A percentile compares a stretch with the other conserved stretches of the same genome.
These are phyloP conservation scores for Lasiodiplodia gonubiensis DNA, from an alignment of 2,329 filamentous ascomycete species.

Conservation along the genomic window DNA sequence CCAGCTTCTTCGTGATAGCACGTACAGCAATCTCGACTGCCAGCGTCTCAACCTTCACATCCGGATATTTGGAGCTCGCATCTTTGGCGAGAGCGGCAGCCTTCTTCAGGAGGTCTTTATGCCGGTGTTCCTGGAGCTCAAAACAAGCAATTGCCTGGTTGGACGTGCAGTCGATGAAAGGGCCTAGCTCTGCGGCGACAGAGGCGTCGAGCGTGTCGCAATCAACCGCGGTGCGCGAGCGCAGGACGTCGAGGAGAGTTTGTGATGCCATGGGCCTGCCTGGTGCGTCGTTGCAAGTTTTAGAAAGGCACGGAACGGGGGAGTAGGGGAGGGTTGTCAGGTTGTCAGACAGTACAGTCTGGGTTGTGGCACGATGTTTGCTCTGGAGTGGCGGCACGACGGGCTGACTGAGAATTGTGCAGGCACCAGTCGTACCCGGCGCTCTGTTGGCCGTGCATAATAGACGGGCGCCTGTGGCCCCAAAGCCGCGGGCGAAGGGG, in stretches of 20 bases:
- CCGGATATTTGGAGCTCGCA: constrained; percentile 41
- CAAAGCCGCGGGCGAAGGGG: not conserved
- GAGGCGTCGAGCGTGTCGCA: constrained; percentile 31
- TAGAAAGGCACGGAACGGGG: not conserved
- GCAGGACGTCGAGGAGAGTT: constrained; percentile 29
- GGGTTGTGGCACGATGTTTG: not conserved
- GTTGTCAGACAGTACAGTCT: not conserved
- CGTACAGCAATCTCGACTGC: constrained; percentile 62
- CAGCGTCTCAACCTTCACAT: constrained; percentile 53
- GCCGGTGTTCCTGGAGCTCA: constrained; percentile 25
- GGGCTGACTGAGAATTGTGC: not conserved
- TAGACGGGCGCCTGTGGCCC: constrained; percentile 15
- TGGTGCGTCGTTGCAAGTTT: not conserved
- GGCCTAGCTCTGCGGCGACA: constrained; percentile 26
- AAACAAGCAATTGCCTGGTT: constrained; percentile 31
- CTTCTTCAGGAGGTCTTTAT: constrained; percentile 43
- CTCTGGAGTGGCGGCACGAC: not conserved
- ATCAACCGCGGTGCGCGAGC: constrained; percentile 24
- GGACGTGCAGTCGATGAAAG: constrained; percentile 31
- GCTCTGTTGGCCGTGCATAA: not conserved
- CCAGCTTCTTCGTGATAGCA: not conserved
- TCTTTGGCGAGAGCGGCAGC: constrained; percentile 44
- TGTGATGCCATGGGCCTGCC: not conserved
- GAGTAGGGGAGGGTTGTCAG: no score
- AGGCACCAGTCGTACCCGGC: not conserved